Percentiles rank a stretch among this genome's conserved stretches.
Conservation (phyloP, 192 early-diverging fungal genomes). For the Podila horticola region DNA sequence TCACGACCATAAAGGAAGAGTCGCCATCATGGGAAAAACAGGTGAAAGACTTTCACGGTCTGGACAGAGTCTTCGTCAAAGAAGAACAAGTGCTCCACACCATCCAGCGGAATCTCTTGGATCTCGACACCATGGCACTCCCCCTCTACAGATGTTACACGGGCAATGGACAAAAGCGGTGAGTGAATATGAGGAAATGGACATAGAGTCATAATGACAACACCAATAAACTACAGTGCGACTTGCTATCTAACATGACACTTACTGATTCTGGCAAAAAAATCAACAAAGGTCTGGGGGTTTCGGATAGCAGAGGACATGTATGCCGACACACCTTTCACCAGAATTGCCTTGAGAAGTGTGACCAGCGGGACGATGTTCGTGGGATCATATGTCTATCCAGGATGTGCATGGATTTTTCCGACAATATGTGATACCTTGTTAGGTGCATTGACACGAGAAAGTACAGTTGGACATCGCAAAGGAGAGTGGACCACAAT, state of each 20-base stretch:
- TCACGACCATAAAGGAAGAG: too few relatives aligned
- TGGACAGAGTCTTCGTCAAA: slow-evolving; percentile 46
- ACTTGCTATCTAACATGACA: neutral
- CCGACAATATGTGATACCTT: neutral
- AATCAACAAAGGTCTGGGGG: slow-evolving; percentile 44
- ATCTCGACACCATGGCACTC: slow-evolving; percentile 36
- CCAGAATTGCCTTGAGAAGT: slow-evolving; percentile 35
- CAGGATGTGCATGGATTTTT: neutral
- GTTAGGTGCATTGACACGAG: neutral
- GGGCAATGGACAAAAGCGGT: neutral
- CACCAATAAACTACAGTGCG: neutral
- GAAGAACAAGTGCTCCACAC: slow-evolving; percentile 37
- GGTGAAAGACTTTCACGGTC: slow-evolving; percentile 44
- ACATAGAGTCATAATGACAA: neutral
- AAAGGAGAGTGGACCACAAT: neutral
- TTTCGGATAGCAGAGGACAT: slow-evolving; percentile 52
- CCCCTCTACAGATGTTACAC: slow-evolving; percentile 3
- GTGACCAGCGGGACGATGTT: slow-evolving; percentile 37
- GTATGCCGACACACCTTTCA: slow-evolving; percentile 33
- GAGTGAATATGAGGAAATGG: neutral
- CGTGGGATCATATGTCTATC: slow-evolving; percentile 46
- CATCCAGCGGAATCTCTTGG: slow-evolving; percentile 23
- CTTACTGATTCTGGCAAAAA: slow-evolving; percentile 40
- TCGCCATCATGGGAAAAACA: slow-evolving; percentile 8
- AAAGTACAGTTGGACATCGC: neutral